Evolutionary conservation across 2,329 filamentous ascomycete genomes (phyloP), one percentile per base, ranked within the genome.

Genomic region (Niveomyces coronatus): DNA sequence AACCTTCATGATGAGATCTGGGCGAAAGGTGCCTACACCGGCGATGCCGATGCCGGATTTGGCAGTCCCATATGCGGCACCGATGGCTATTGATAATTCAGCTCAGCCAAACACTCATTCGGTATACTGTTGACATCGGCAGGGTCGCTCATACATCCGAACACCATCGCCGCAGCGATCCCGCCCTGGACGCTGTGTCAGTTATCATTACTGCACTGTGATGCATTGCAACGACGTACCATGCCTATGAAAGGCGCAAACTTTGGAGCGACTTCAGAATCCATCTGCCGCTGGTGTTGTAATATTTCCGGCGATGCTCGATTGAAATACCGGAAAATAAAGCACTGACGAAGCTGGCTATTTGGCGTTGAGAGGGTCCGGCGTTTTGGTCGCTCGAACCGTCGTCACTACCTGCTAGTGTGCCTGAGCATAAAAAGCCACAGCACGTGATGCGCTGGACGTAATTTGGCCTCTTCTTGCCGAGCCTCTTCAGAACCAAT

Each of bases 1-100:
- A 63, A 82, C 83, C 79, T 91, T 93, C 85, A 93, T 91, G 62
- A 91, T 91, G 48, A 93, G 69, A 58, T 91, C 84, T 42, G 85
- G 82, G 54, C 85, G 72, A 62, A 88, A 91, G 26, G 81, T 87
- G 54, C 84, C 85, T 46, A 91, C 82, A 51, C 85, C 85, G 23
- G 83, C 79, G 53, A 93, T 93, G 53, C 85, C 85, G 56, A 91
- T 88, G 48, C 85, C 85, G 28, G 85, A 85, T 63, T 89, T 93
- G 26, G 85, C 83, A 40, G 85, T 93, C 47, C 85, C 85, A 62
- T 87, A 91, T 45, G 85, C 85, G 51, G 85, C 85, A 53, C 85
- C 85, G 48, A 74, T 62, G 53, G 66, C 72, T 76, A 45, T 51
- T 27, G 17, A 28, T n/a, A n/a, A n/a, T n/a, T n/a, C n/a, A 37